Evolutionary conservation across 1,139 yeast genomes (phyloP), one percentile per base, ranked within the genome.

Genomic region (Arxiozyma telluris): DNA sequence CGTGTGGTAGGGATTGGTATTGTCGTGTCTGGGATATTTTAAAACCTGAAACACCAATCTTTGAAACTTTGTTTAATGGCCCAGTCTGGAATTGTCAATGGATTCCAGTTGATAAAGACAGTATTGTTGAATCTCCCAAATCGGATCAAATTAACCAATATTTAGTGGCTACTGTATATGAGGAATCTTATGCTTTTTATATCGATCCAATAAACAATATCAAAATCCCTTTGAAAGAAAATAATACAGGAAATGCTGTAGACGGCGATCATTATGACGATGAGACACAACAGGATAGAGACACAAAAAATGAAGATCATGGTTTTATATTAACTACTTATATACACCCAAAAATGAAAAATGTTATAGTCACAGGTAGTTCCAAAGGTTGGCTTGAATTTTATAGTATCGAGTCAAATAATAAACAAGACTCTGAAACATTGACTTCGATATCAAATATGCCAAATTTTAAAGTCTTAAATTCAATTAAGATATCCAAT

Each of bases 1-100:
- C 88, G 1, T 76, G 91, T n/a, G 81, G 94, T 0, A 81, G 91
- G 61, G 98, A 93, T 66, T 90, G 96, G 95, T 77, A 77, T 54
- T 79, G 86, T 51, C 81, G 86, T 53, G 67, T 90, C 45, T 90
- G 97, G 97, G 96, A 89, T 70, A 71, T 91, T 59, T 62, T 70
- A 41, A 65, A 70, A 8, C 74, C 78, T 12, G 67, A 71, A 21
- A 74, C 83, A 87, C 11, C 93, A 88, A 5, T 78, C 83, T 27
- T 85, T 88, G 94, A 81, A 74, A 64, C 87, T 86, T 11, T 72
- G 71, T 59, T 72, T 84, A 66, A 82, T 78, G 64, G 94, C 73
- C 63, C 78, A 63, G 49, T 74, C 64, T 57, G 71, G 70, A 58
- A 57, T 23, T 64, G 68, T 50, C 60, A 61, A 39, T 65, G 68